Base-by-base conservation (phyloP, 2,329 filamentous ascomycete genomes). In the Aspergillus brasiliensis region DNA sequence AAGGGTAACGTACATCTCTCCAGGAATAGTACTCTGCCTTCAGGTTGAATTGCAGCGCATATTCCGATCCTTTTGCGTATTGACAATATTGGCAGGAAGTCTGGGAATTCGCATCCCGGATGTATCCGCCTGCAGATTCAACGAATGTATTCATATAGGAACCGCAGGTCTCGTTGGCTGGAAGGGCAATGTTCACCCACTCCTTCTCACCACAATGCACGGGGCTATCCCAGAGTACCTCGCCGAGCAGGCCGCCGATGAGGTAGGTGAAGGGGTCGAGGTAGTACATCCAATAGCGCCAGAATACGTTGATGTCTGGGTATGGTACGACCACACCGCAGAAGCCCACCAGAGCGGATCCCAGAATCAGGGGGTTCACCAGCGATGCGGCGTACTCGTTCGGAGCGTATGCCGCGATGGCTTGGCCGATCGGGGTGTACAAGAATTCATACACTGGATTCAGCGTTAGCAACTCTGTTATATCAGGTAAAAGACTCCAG, bases 371-470 rank as follows among this genome's bases (percentile, higher is more conserved):
- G 0, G 84, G 84, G 63, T 87, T 87, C 61, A 82, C 80, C 3
- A 88, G 77, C 0, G 83, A 77, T 0, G 86, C 86, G 48, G 87
- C 86, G 8, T 86, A 81, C 37, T 81, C 84, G 62, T 86, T 87
- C 0, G 86, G 86, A 0, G 85, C 83, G 60, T 86, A 88, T 1
- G 86, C 85, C 0, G 85, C 84, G 17, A 88, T 78, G 2, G 71
- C 73, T 60, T 80, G 77, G 1, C 78, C 78, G 56, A 79, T 73
- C 0, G 75, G 78, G 0, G 77, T 80, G 56, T 80, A 80, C 0
- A 81, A 58, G 17, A 79, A 70, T 53, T 75, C 73, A 47, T 80
- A 81, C 56, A 80, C 74, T 78, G n/a, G n/a, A n/a, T n/a, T n/a
- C n/a, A 40, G 8, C 47, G 28, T 8, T 11, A 13, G 44, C 40